Evolutionary conservation across 768 basidiomycete species (phyloP).

Genomic region (Naganishia friedmannii): DNA sequence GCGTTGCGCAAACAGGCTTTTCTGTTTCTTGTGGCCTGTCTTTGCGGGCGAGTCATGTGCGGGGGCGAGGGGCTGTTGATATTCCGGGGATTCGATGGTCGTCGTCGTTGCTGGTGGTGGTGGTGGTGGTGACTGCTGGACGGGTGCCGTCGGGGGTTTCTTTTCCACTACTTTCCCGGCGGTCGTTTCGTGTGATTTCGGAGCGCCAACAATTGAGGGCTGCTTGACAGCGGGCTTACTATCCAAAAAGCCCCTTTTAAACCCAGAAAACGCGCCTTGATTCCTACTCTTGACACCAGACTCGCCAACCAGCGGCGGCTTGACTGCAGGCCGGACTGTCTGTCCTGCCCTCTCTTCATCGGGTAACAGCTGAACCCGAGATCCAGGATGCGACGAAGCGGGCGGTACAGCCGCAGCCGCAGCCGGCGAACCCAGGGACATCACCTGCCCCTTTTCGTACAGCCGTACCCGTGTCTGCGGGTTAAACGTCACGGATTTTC

Average conservation of each 20-base stretch:
- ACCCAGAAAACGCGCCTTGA: constrained; percentile 18
- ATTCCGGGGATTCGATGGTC: constrained; percentile 11
- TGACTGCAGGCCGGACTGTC: not conserved
- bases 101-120: not conserved
- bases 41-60: not conserved
- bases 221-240: not conserved
- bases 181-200: no score
- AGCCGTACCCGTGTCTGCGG: constrained; percentile 15
- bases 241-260: constrained; percentile 30
- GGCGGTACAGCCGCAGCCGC: not conserved
- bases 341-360: not conserved
- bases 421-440: not conserved
- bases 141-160: not conserved
- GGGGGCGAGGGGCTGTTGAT: constrained; percentile 21
- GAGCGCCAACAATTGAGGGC: not conserved
- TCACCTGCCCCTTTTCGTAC: constrained; percentile 26
- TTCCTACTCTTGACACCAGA: not conserved
- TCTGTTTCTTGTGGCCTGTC: not conserved
- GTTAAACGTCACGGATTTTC: constrained; percentile 26
- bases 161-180: no score
- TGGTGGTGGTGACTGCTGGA: not conserved
- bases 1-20: constrained; percentile 19
- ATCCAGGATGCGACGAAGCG: not conserved
- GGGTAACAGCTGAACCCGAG: not conserved
- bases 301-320: not conserved